Base-by-base conservation (phyloP, 352 stramenopile genomes). In the Phytopythium vexans region DNA sequence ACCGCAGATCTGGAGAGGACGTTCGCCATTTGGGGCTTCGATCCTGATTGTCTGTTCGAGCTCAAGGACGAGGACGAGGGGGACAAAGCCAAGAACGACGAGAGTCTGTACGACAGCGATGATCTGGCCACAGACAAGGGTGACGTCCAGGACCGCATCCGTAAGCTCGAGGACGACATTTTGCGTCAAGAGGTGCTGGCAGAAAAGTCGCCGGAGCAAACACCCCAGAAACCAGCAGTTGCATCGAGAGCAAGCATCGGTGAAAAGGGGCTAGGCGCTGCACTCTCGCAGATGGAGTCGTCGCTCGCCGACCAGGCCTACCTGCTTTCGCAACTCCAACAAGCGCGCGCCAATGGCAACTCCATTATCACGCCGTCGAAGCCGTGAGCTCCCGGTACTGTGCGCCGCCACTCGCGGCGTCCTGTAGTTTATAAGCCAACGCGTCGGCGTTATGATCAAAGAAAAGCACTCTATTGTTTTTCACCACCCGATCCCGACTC, bases 281-380 rank as follows among this genome's bases (percentile, higher is more conserved):
- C 64, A 39, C 69, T 84, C 14, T 52, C 62, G 12, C 65, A 82
- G 45, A 73, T 85, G 4, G 68, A 85, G 56, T 73, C 61, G 47
- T 73, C 77, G 8, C 66, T 88, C 38, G 77, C 72, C 7, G 69
- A 77, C 54, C 72, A 88, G 53, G 72, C 71, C 38, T 60, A 72
- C 54, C 51, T 88, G 8, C 61, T 88, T 1, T 71, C 54, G 15
- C 50, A 58, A 45, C 59, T 62, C 16, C 48, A 54, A 31, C 36
- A 38, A 21, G 43, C 27, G 43, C 43, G 9, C 2, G 27, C 27
- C 27, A 39, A 4, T 8, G 43, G 31, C 10, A 12, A 6, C 6
- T 7, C 39, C 12, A 27, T 38, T 31, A 14, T 27, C 21, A 27
- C 21, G 21, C 21, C 43, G 42, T 48, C 42, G 11, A 48, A 14